A percentile compares a stretch with the other conserved stretches of the same genome.
Conservation (phyloP, 2,329 filamentous ascomycete genomes). For the Aspergillus ruber region DNA sequence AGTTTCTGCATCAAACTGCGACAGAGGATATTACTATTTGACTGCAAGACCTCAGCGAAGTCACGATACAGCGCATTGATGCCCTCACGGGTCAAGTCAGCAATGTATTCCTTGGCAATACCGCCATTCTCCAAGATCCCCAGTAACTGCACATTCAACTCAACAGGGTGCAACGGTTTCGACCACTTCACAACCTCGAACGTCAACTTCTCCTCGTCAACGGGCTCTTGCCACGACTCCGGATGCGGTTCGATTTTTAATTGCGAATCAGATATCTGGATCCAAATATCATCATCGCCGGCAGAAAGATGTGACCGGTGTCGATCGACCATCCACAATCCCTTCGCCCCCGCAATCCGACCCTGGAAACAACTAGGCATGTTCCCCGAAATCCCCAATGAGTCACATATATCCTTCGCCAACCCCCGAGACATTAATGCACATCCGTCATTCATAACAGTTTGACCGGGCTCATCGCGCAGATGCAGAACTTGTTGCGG, state of each 20-base stretch:
- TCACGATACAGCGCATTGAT: constrained; percentile 28
- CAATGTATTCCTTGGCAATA: constrained; percentile 37
- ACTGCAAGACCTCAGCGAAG: constrained; percentile 31
- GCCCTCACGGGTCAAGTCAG: constrained; percentile 34
- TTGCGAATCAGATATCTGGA: constrained; percentile 53
- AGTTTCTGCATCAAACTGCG: constrained; percentile 31
- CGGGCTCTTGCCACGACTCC: constrained; percentile 21
- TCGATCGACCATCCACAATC: constrained; percentile 53
- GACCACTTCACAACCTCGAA: constrained; percentile 52
- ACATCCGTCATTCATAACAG: constrained; percentile 49
- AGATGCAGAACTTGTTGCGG: constrained; percentile 32
- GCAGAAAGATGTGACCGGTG: constrained; percentile 21
- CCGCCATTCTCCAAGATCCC: constrained; percentile 50
- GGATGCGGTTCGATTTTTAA: constrained; percentile 48
- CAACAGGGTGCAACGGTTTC: constrained; percentile 35
- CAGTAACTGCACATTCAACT: constrained; percentile 51
- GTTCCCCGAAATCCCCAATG: constrained; percentile 32
- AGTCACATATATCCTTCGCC: constrained; percentile 42
- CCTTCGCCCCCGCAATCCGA: constrained; percentile 55
- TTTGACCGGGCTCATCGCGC: constrained; percentile 18
- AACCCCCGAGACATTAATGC: constrained; percentile 48
- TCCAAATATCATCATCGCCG: constrained; percentile 42
- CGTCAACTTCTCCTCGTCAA: constrained; percentile 43
- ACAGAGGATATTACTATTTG: constrained; percentile 27
- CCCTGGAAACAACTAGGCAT: constrained; percentile 52